Conservation (phyloP, 1,284 basidiomycete genomes). For the Trichosporon sp. region DNA sequence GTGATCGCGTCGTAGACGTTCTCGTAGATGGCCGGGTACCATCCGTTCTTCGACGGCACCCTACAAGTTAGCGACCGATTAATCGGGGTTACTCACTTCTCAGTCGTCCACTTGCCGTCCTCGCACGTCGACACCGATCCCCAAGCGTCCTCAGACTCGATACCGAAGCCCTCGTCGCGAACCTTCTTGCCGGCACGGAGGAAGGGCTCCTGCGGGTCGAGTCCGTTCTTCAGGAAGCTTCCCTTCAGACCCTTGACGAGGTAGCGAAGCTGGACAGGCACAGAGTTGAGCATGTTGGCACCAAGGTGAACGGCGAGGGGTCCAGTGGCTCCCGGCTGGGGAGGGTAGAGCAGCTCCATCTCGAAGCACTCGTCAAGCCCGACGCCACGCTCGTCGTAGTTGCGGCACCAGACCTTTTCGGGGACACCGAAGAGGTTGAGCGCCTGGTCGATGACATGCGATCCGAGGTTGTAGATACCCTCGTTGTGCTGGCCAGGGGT, state of each 20-base stretch:
- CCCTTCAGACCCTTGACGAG: constrained; percentile 65
- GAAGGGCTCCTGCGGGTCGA: constrained; percentile 75
- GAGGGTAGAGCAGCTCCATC: constrained; percentile 70
- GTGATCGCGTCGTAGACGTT: constrained; percentile 25
- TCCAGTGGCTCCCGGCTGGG: constrained; percentile 53
- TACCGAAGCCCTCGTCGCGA: constrained; percentile 33
- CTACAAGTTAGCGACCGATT: constrained; percentile 7
- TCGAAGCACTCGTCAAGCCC: constrained; percentile 59
- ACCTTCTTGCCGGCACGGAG: constrained; percentile 42
- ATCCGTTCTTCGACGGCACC: constrained; percentile 26
- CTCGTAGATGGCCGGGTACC: constrained; percentile 38
- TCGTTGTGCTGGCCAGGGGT: constrained; percentile 54
- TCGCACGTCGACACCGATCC: constrained; percentile 28
- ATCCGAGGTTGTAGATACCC: constrained; percentile 59
- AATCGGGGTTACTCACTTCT: constrained; percentile 15
- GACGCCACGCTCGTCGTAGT: constrained; percentile 45
- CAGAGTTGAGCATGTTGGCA: constrained; percentile 69
- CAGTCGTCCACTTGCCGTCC: constrained; percentile 22
- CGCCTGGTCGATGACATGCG: constrained; percentile 71
- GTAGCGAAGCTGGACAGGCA: constrained; percentile 67
- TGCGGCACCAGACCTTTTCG: constrained; percentile 60
- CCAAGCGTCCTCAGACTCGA: constrained; percentile 34
- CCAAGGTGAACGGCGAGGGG: constrained; percentile 70
- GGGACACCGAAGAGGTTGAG: constrained; percentile 77
- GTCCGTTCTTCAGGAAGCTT: constrained; percentile 71